A percentile compares a stretch with the other conserved stretches of the same genome.
These are phyloP conservation scores for Lignosus rhinocerotis DNA, from an alignment of 1,284 basidiomycete species.

Conservation along the genomic window DNA sequence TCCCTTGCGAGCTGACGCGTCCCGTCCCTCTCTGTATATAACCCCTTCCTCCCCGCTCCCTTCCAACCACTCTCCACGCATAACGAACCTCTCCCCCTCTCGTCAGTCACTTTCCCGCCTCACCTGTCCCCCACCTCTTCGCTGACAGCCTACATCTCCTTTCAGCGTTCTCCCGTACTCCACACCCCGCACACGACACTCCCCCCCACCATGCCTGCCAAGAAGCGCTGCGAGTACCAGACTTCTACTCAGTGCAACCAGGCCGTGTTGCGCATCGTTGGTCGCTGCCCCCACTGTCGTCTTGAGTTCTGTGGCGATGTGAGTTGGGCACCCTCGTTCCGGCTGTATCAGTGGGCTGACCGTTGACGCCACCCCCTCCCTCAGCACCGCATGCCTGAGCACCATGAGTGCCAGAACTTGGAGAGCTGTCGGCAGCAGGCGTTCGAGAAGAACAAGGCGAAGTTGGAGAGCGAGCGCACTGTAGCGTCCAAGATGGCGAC, in stretches of 20 bases:
- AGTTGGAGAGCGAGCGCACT: conserved; percentile 85
- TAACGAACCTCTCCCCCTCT: conserved; percentile 16
- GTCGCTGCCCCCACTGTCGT: conserved; percentile 78
- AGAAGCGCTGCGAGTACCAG: conserved; percentile 83
- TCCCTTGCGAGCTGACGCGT: conserved; percentile 40
- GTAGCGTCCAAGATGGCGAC: conserved; percentile 81
- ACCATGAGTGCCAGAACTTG: conserved; percentile 76
- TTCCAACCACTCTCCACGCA: conserved; percentile 20
- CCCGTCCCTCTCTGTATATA: conserved; percentile 34
- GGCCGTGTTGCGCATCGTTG: conserved; percentile 78
- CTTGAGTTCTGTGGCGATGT: conserved; percentile 76
- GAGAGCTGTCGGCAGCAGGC: conserved; percentile 82
- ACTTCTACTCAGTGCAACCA: conserved; percentile 67
- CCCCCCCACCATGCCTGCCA: conserved; percentile 66
- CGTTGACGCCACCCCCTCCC: conserved; percentile 3
- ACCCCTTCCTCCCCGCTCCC: conserved; percentile 22
- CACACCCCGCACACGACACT: conserved; percentile 28
- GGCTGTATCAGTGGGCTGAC: neutral
- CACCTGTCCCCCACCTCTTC: neutral
- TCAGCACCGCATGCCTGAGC: conserved; percentile 83
- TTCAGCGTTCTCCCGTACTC: conserved; percentile 14
- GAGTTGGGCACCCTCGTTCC: conserved; percentile 36
- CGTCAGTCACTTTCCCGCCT: conserved; percentile 8
- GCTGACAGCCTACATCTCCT: conserved; percentile 11
- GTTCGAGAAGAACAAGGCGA: conserved; percentile 82